Conservation (phyloP, 306 rosid genomes). For the Quercus agrifolia region DNA sequence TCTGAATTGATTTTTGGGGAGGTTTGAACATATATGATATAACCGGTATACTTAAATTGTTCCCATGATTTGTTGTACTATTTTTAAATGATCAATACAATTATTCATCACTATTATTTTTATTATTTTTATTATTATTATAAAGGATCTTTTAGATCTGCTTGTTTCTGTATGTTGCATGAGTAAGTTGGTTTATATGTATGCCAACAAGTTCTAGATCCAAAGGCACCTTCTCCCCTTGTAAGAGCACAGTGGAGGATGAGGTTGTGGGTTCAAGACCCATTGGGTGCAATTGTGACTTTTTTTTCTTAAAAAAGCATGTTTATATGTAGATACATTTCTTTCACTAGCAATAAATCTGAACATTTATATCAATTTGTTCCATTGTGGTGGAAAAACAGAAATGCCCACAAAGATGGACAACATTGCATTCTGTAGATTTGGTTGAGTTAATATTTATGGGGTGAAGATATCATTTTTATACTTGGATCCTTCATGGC, state of each 20-base stretch:
- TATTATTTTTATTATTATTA: no score
- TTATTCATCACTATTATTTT: no score
- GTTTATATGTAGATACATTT: not conserved
- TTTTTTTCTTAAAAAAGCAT: not conserved
- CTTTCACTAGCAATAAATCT: not conserved
- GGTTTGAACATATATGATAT: no score
- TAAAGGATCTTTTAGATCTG: not conserved
- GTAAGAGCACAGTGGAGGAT: no score
- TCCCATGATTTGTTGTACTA: no score
- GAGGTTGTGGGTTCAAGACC: no score
- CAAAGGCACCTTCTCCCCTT: no score
- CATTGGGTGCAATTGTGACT: no score
- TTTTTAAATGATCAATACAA: no score
- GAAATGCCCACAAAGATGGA: not conserved
- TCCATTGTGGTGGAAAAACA: not conserved
- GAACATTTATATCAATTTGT: not conserved
- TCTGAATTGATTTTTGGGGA: no score
- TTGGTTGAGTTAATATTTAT: not conserved
- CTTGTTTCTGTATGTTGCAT: not conserved
- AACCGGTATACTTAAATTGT: no score
- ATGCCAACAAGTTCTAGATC: no score
- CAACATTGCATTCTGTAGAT: not conserved
- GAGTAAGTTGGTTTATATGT: not conserved
- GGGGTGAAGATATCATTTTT: not conserved
- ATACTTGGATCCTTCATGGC: slow-evolving; percentile 13